A percentile compares a stretch with the other conserved stretches of the same genome.
Evolutionary conservation across 106 monocot species (phyloP).

Genomic region (Cymbidium sinense): DNA sequence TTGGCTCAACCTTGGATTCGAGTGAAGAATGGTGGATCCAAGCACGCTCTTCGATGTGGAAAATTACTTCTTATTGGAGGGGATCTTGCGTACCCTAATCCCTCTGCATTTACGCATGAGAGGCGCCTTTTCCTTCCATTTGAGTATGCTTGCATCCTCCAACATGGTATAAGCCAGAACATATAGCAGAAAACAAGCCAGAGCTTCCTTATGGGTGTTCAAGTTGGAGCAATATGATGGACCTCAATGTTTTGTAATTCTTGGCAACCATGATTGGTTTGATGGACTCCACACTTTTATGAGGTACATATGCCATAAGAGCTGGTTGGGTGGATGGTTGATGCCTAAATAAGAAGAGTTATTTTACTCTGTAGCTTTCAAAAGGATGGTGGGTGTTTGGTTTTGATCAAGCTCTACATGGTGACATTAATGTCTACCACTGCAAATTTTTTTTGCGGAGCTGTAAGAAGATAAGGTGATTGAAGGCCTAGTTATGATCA

Average conservation of each 20-base stretch:
- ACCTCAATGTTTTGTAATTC: constrained; percentile 91
- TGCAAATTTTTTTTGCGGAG: constrained; percentile 93
- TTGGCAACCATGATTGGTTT: constrained; percentile 99
- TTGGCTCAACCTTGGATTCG: constrained; percentile 68
- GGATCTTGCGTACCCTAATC: constrained; percentile 99
- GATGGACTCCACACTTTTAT: constrained; percentile 97
- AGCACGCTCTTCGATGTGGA: constrained; percentile 49
- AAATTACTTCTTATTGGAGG: constrained; percentile 88
- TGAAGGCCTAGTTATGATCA: too few relatives aligned
- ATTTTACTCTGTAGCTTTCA: constrained; percentile 89
- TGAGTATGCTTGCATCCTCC: constrained; percentile 94
- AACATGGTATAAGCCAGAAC: constrained; percentile 82
- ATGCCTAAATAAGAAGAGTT: constrained; percentile 95
- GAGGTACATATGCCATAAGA: constrained; percentile 94
- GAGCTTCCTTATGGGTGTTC: constrained; percentile 72
- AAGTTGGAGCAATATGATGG: constrained; percentile 67
- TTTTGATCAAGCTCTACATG: constrained; percentile 94
- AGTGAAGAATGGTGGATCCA: constrained; percentile 32
- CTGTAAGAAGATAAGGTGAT: constrained; percentile 68
- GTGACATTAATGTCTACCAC: constrained; percentile 96
- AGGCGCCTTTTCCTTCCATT: constrained; percentile 81
- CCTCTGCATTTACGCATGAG: constrained; percentile 84
- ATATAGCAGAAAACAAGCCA: constrained; percentile 80
- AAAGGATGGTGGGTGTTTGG: constrained; percentile 99
- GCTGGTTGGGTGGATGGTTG: constrained; percentile 96